Evolutionary conservation across 176 grass and related monocot species (phyloP), one percentile per base, ranked within the genome.

Genomic region (Ampelocalamus luodianensis): DNA sequence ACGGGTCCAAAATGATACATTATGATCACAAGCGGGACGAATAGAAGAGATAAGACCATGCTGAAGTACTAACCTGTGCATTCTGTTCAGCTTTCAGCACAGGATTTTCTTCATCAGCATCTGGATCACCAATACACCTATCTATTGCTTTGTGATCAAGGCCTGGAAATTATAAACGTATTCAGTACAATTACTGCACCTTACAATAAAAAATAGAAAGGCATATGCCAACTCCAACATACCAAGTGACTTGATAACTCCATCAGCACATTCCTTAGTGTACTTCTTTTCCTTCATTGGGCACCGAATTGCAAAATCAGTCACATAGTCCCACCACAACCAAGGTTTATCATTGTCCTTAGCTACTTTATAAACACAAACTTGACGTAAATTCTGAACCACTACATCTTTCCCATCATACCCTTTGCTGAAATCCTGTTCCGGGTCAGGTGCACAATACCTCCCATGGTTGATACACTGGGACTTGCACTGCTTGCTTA

Each of bases 391-490:
- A 65, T 95, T 95, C 67, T 95, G 93, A 59, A 92, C 34, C 36
- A 95, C 88, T 4, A 95, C 93, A 81, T 95, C 93, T 83, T 92
- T 95, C 46, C 93, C 93, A 85, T 95, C 90, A 89, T 95, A 95
- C 1, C 93, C 93, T 82, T 88, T 87, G 74, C 90, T 95, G 65
- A 95, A 92, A 76, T 95, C 90, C 83, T 95, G 90, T 77, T 92
- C 90, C 1, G 90, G 90, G 58, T 95, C 93, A 54, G 93, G 93
- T 39, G 90, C 93, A 42, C 93, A 95, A 23, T 95, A 95, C 68
- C 93, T 85, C 63, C 93, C 93, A 18, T 87, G 83, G 83, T 95
- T 95, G 80, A 95, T 95, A 65, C 90, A 95, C 86, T 95, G 93
- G 43, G 85, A 90, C 39, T 95, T 95, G 79, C 93, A 95, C 55